Conservation (phyloP, 106 monocot genomes). For the Vanilla planifolia region DNA sequence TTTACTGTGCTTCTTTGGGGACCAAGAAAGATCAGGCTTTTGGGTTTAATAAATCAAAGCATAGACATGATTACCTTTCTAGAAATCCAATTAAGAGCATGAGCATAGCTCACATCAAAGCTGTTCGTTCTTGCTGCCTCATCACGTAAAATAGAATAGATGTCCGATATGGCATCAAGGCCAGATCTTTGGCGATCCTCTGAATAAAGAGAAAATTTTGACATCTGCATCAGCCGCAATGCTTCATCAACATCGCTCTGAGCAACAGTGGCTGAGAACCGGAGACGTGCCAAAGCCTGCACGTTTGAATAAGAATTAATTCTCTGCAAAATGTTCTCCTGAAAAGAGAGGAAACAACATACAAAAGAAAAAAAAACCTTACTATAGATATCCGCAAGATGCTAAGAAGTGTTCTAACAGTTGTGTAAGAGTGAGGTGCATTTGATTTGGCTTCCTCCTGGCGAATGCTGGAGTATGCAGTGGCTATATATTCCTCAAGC, state of each 20-base stretch:
- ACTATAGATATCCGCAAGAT: conserved; percentile 86
- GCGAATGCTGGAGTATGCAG: conserved; percentile 71
- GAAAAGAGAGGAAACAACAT: background rate
- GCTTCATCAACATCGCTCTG: conserved; percentile 88
- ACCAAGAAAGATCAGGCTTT: too few relatives aligned
- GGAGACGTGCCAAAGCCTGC: conserved; percentile 74
- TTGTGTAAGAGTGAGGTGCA: conserved; percentile 77
- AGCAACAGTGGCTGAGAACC: conserved; percentile 64
- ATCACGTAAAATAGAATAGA: conserved; percentile 90
- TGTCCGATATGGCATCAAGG: conserved; percentile 98
- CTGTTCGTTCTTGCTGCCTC: conserved; percentile 80
- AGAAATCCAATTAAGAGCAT: conserved; percentile 96
- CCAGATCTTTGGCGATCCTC: conserved; percentile 93
- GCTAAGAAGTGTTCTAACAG: conserved; percentile 73
- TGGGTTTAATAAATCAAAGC: conserved; percentile 20
- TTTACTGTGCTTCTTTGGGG: too few relatives aligned
- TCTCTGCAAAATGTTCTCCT: background rate
- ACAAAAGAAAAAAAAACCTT: conserved; percentile 15
- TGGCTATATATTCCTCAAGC: conserved; percentile 72
- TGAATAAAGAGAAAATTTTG: conserved; percentile 89
- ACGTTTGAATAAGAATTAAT: conserved; percentile 1
- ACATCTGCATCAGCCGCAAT: conserved; percentile 81
- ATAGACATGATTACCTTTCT: conserved; percentile 65
- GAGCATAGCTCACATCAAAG: conserved; percentile 83
- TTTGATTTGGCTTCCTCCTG: conserved; percentile 77